These are phyloP conservation scores for Aspergillus biplanus DNA, from an alignment of 495 filamentous ascomycete species.

Conservation along the genomic window DNA sequence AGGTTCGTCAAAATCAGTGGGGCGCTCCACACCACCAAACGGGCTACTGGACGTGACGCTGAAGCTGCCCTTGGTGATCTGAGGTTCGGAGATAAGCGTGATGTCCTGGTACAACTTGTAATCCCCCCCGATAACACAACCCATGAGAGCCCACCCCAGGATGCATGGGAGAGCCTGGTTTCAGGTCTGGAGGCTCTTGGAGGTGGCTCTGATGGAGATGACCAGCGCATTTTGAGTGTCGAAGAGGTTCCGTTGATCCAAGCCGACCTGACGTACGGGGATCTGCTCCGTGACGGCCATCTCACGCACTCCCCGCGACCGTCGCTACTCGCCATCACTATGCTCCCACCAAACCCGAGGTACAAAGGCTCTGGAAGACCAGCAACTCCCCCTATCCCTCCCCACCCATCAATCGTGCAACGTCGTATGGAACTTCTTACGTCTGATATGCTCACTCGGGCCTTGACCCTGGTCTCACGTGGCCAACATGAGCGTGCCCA, in stretches of 20 bases:
- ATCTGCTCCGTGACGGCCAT: conserved; percentile 90
- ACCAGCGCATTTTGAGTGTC: conserved; percentile 79
- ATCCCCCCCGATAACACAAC: conserved; percentile 88
- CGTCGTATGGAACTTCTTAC: conserved; percentile 97
- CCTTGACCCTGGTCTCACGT: conserved; percentile 86
- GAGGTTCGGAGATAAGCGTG: conserved; percentile 95
- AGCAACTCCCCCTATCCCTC: conserved; percentile 83
- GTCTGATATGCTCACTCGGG: conserved; percentile 95
- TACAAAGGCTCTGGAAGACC: conserved; percentile 62
- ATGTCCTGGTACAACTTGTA: conserved; percentile 93
- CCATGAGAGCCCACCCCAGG: conserved; percentile 85
- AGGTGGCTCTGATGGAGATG: conserved; percentile 87
- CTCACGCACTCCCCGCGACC: conserved; percentile 86
- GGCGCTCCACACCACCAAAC: conserved; percentile 94
- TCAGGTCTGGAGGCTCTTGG: conserved; percentile 94
- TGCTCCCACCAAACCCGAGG: conserved; percentile 77
- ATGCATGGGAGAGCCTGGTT: conserved; percentile 96
- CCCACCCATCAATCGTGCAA: conserved; percentile 94
- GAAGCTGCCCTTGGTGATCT: conserved; percentile 93
- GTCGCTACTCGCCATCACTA: conserved; percentile 95
- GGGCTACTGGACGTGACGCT: conserved; percentile 94
- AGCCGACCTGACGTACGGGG: conserved; percentile 91
- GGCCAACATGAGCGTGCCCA: conserved; percentile 93
- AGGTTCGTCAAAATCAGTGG: conserved; percentile 99
- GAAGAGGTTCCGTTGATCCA: conserved; percentile 97